phyloP scores from a whole-genome alignment of 2,329 filamentous ascomycete genomes.

The Clonostachys solani region DNA sequence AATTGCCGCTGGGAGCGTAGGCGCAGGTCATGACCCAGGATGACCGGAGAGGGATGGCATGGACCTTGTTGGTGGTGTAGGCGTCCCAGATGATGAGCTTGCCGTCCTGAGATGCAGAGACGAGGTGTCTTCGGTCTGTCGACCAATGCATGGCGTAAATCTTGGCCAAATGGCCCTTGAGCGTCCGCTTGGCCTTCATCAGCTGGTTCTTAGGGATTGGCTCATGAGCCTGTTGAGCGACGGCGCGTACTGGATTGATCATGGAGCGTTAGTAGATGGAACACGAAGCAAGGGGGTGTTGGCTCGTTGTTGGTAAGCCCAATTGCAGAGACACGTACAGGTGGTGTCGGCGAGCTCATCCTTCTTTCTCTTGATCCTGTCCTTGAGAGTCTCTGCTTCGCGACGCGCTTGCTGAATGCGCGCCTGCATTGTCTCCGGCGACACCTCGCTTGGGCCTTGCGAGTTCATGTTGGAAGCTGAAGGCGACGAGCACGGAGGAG shows the following conservation, averaged over 20 bases:
- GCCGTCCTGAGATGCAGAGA: slow-evolving; percentile 96
- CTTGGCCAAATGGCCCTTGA: slow-evolving; percentile 97
- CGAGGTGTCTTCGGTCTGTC: slow-evolving; percentile 92
- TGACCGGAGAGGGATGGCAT: slow-evolving; percentile 93
- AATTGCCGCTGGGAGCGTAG: slow-evolving; percentile 97
- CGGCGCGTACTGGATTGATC: slow-evolving; percentile 69
- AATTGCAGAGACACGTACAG: slow-evolving; percentile 59
- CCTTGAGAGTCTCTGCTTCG: slow-evolving; percentile 96
- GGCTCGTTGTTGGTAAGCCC: neutral
- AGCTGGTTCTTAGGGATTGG: slow-evolving; percentile 82
- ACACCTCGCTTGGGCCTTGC: slow-evolving; percentile 58
- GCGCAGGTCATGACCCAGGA: slow-evolving; percentile 99
- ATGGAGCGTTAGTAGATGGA: neutral
- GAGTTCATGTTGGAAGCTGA: slow-evolving; percentile 43
- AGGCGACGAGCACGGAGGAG: slow-evolving; percentile 1
- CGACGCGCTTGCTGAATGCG: slow-evolving; percentile 88
- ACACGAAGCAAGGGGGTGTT: neutral
- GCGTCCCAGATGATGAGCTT: slow-evolving; percentile 99
- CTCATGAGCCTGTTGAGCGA: slow-evolving; percentile 90
- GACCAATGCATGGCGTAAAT: slow-evolving; percentile 99
- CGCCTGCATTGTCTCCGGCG: slow-evolving; percentile 82
- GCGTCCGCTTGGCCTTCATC: slow-evolving; percentile 95
- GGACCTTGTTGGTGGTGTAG: slow-evolving; percentile 99
- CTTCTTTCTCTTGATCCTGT: slow-evolving; percentile 99
- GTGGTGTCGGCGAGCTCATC: slow-evolving; percentile 98